Conservation (phyloP, 2,329 filamentous ascomycete genomes). For the Neonectria faginata region DNA sequence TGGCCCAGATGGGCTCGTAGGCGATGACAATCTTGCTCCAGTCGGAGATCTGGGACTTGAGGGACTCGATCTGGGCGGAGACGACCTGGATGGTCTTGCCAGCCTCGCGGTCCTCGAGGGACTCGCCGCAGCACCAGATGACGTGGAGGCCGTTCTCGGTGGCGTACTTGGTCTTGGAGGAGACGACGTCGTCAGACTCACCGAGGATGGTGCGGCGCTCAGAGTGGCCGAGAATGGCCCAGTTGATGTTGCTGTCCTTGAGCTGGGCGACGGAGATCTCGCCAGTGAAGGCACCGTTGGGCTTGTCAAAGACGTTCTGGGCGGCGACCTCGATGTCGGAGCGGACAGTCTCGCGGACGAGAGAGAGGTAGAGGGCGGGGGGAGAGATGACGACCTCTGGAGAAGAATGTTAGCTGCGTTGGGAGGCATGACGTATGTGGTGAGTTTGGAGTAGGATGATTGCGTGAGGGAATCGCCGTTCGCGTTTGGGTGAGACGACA, state of each 20-base stretch:
- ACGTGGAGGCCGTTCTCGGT: conserved; percentile 88
- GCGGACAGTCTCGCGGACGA: conserved; percentile 83
- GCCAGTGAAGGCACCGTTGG: conserved; percentile 95
- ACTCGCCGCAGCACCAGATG: conserved; percentile 98
- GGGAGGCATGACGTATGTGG: neutral
- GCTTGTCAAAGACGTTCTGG: conserved; percentile 98
- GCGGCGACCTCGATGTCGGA: conserved; percentile 85
- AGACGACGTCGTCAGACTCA: conserved; percentile 87
- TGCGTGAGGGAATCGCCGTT: conserved; percentile 30
- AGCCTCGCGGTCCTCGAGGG: conserved; percentile 89
- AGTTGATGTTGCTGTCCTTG: conserved; percentile 87
- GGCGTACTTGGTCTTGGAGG: conserved; percentile 94
- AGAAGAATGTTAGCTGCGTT: conserved; percentile 21
- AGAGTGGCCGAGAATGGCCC: conserved; percentile 93
- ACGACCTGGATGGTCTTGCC: conserved; percentile 88
- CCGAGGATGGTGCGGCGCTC: conserved; percentile 91
- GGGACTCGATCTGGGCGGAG: conserved; percentile 85
- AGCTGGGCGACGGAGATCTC: conserved; percentile 95
- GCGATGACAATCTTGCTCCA: conserved; percentile 97
- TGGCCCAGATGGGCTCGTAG: conserved; percentile 99
- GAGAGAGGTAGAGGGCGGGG: conserved; percentile 88
- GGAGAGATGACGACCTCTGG: conserved; percentile 95
- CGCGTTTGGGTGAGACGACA: conserved; percentile 16
- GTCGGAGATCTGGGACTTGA: conserved; percentile 80
- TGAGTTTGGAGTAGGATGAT: neutral